Evolutionary conservation across 768 basidiomycete species (phyloP).

Genomic region (Gymnopilus dilepis): DNA sequence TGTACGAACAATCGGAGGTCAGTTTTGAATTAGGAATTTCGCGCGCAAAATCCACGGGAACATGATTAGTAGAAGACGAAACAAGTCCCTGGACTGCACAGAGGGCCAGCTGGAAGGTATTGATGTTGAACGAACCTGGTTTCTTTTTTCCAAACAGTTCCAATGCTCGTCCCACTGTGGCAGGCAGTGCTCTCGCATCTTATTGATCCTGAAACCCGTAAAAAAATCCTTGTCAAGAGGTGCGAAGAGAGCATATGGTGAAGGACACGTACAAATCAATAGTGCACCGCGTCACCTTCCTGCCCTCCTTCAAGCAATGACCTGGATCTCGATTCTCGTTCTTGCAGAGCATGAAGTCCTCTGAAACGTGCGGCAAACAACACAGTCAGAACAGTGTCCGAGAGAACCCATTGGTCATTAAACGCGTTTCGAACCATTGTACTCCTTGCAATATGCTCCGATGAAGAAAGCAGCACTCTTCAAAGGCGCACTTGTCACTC

Average conservation of each 20-base stretch:
- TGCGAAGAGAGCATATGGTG: background rate
- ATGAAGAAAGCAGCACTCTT: conserved; percentile 98
- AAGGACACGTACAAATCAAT: conserved; percentile 80
- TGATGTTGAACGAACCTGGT: conserved; percentile 79
- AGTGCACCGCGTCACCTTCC: conserved; percentile 94
- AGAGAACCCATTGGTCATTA: background rate
- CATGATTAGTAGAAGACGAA: background rate
- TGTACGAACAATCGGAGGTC: conserved; percentile 33
- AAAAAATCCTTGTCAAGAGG: background rate
- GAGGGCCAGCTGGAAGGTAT: background rate
- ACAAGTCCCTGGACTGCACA: background rate
- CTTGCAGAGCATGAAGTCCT: conserved; percentile 90
- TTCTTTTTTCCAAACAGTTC: conserved; percentile 92
- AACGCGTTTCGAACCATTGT: conserved; percentile 69
- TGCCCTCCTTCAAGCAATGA: conserved; percentile 94
- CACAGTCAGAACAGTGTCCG: conserved; percentile 1
- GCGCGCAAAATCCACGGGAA: too few species aligned
- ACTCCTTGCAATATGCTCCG: conserved; percentile 94
- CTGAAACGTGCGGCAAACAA: conserved; percentile 21
- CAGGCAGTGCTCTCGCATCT: conserved; percentile 92
- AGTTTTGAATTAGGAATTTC: background rate
- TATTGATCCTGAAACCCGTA: conserved; percentile 67
- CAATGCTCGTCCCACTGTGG: conserved; percentile 90
- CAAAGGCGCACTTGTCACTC: conserved; percentile 88
- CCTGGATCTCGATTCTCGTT: conserved; percentile 86